Evolutionary conservation across 1,284 basidiomycete species (phyloP).

Genomic region (Chondrostereum purpureum): DNA sequence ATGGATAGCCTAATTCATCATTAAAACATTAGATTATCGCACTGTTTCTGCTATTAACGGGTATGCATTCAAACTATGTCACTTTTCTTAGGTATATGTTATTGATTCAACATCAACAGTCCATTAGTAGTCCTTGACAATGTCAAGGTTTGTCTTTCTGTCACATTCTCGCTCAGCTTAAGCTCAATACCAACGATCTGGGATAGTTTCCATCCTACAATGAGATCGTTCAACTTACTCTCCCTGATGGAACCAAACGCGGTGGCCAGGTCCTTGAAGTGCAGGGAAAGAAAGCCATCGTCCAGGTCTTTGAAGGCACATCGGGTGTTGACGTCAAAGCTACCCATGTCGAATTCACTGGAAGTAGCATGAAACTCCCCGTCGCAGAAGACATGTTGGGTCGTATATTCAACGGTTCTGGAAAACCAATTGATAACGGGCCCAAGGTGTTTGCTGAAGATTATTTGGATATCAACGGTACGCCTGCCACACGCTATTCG

Average conservation of each 20-base stretch:
- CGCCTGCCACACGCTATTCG: conserved; percentile 19
- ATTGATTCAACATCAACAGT: conserved; percentile 35
- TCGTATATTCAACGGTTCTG: conserved; percentile 98
- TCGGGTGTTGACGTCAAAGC: conserved; percentile 96
- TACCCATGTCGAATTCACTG: conserved; percentile 98
- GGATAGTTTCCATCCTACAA: conserved; percentile 96
- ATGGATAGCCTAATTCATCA: conserved; percentile 11
- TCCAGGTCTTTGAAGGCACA: conserved; percentile 99
- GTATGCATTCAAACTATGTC: conserved; percentile 36
- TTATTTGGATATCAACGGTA: conserved; percentile 98
- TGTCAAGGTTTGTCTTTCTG: conserved; percentile 71
- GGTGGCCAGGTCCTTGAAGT: conserved; percentile 99
- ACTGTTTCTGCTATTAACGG: conserved; percentile 97
- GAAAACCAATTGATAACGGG: conserved; percentile 96
- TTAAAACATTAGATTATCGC: conserved; percentile 73
- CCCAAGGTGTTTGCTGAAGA: conserved; percentile 99
- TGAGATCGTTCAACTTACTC: conserved; percentile 94
- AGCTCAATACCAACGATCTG: conserved; percentile 12
- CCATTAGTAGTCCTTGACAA: conserved; percentile 97
- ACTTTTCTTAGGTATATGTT: conserved; percentile 12
- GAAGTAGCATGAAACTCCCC: conserved; percentile 97
- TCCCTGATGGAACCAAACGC: conserved; percentile 93
- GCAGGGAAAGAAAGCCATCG: conserved; percentile 97
- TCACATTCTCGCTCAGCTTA: conserved; percentile 8
- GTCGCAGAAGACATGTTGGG: conserved; percentile 99